Evolutionary conservation across 2,329 filamentous ascomycete genomes (phyloP).

Genomic region (Ophiostoma ips): DNA sequence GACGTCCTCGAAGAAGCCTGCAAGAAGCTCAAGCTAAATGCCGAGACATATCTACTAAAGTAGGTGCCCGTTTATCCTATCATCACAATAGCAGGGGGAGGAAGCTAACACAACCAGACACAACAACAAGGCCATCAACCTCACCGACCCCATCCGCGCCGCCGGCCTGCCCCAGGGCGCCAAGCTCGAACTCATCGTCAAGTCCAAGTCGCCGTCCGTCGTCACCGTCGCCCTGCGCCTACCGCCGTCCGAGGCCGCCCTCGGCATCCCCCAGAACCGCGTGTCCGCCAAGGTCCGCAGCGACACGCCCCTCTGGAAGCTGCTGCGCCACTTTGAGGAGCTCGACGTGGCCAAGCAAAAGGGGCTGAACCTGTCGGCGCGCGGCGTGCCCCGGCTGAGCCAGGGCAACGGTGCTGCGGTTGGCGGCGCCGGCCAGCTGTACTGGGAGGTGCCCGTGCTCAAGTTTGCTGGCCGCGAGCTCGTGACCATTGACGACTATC

Average conservation of each 20-base stretch:
- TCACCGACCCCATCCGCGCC: slow-evolving; percentile 71
- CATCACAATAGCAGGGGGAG: no score
- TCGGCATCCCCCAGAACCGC: slow-evolving; percentile 47
- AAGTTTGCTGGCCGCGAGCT: slow-evolving; percentile 74
- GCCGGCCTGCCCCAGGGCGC: slow-evolving; percentile 74
- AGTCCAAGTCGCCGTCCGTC: slow-evolving; percentile 70
- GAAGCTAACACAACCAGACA: slow-evolving; percentile 36
- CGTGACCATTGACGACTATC: slow-evolving; percentile 63
- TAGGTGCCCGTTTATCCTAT: slow-evolving; percentile 24
- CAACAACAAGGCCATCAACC: slow-evolving; percentile 73
- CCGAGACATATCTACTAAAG: slow-evolving; percentile 71
- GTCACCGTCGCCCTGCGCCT: slow-evolving; percentile 84
- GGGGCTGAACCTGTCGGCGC: slow-evolving; percentile 67
- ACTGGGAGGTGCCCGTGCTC: slow-evolving; percentile 76
- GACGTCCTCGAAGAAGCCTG: slow-evolving; percentile 85
- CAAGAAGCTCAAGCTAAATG: slow-evolving; percentile 58
- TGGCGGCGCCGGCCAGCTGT: slow-evolving; percentile 57
- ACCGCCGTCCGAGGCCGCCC: slow-evolving; percentile 52
- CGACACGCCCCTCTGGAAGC: slow-evolving; percentile 75
- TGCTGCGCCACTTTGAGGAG: slow-evolving; percentile 82
- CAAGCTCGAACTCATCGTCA: slow-evolving; percentile 80
- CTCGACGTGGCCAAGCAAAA: slow-evolving; percentile 46
- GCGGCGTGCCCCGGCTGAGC: slow-evolving; percentile 53
- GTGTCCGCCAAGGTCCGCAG: slow-evolving; percentile 77
- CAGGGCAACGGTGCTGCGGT: slow-evolving; percentile 20